Conservation (phyloP, 1,284 basidiomycete genomes). For the Exobasidium cylindrosporum region DNA sequence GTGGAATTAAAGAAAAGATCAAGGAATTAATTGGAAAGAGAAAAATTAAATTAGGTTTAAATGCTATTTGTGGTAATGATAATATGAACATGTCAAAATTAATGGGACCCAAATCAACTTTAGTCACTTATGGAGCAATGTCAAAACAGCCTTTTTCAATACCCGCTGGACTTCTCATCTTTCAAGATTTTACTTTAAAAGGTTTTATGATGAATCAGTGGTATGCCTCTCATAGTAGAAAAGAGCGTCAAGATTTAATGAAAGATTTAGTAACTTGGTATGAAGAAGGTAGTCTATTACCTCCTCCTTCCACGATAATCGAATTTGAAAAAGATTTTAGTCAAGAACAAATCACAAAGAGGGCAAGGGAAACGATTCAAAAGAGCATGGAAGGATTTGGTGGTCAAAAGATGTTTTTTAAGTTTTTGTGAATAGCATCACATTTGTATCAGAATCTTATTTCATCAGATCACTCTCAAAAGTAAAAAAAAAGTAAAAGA, state of each 20-base stretch:
- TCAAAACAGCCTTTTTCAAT: constrained; percentile 73
- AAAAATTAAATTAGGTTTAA: constrained; percentile 64
- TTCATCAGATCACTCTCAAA: too few relatives aligned
- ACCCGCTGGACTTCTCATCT: constrained; percentile 76
- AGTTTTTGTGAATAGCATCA: neutral
- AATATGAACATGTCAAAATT: constrained; percentile 68
- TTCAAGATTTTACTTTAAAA: constrained; percentile 59
- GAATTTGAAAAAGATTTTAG: neutral
- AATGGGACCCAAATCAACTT: constrained; percentile 62
- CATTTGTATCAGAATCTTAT: neutral
- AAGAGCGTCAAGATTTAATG: constrained; percentile 59
- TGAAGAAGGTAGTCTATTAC: constrained; percentile 57
- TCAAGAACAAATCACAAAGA: neutral
- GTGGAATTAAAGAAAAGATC: constrained; percentile 13
- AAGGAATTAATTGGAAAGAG: constrained; percentile 19
- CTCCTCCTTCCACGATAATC: constrained; percentile 7
- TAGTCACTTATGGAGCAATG: constrained; percentile 86
- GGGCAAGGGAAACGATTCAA: neutral
- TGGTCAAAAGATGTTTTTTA: constrained; percentile 7
- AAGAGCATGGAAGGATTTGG: neutral
- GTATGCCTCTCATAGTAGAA: constrained; percentile 59
- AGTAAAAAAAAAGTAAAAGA: neutral
- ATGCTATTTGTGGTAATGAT: constrained; percentile 72
- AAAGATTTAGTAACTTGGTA: constrained; percentile 62
- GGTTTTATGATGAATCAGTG: constrained; percentile 58